Evolutionary conservation across 176 grass and related monocot genomes (phyloP), one percentile per base, ranked within the genome.

Genomic region (Luzula sylvatica): DNA sequence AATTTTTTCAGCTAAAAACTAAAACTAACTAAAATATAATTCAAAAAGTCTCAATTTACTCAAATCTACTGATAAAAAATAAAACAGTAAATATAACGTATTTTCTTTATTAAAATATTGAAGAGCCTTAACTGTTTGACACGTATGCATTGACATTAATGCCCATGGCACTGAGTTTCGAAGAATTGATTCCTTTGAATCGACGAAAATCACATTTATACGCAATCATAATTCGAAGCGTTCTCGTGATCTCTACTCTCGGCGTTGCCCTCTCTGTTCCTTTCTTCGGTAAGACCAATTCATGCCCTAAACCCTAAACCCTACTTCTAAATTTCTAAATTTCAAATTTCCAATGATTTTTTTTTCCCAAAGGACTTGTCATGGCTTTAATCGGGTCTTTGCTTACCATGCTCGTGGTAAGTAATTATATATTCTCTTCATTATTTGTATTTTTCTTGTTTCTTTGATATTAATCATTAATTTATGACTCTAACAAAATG

Each of bases 331-430:
- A n/a, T n/a, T n/a, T n/a, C n/a, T n/a, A n/a, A n/a, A n/a, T n/a
- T n/a, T n/a, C n/a, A 3, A 21, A 20, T 21, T 5, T 55, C 20
- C 4, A n/a, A 46, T 5, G 25, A 48, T 26, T 26, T 67, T 41
- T 68, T 14, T 13, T 14, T 16, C 15, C 11, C 5, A 58, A 74
- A 96, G 92, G 81, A 50, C 86, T 96, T 39, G 85, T 96, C 50
- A 89, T 96, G 85, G 67, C 92, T 20, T 82, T 96, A 18, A 70
- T 96, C 55, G 92, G 92, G n/a, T 96, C 92, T 68, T 71, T 96
- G 30, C 65, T 96, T 53, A 82, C 81, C 26, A 96, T 89, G 92
- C 92, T 96, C 48, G 81, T 96, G 64, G 90, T 89, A n/a, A n/a
- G n/a, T n/a, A n/a, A n/a, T n/a, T n/a, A 89, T 79, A 70, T 60